These are phyloP conservation scores for Tulasnella sp. DNA, from an alignment of 768 basidiomycete species.

Conservation along the genomic window DNA sequence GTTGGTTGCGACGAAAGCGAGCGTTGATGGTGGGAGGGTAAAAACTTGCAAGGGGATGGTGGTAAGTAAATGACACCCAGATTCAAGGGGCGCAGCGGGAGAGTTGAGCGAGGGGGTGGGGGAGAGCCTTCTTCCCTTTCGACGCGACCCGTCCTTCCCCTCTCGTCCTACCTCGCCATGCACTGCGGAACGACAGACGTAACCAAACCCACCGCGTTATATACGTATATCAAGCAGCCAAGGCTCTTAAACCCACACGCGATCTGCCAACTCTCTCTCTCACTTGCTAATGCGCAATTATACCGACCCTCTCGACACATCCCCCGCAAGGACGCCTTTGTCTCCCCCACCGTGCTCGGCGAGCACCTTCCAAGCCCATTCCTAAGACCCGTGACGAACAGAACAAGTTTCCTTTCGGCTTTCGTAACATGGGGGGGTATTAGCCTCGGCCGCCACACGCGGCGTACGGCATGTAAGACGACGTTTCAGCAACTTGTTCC, in stretches of 20 bases:
- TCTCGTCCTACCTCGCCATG: not conserved
- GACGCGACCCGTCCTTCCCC: not conserved
- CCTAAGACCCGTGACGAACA: not conserved
- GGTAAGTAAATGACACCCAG: not conserved
- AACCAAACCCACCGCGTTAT: not conserved
- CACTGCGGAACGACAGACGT: not conserved
- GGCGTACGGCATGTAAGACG: not conserved
- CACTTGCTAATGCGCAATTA: not conserved
- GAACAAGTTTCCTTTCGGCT: not conserved
- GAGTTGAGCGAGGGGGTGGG: not conserved
- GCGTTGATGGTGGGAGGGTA: not conserved
- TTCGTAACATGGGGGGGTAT: not conserved
- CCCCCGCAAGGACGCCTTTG: not conserved
- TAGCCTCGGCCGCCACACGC: not conserved
- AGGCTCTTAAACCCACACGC: no score
- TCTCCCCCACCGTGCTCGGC: not conserved
- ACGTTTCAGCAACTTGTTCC: not conserved
- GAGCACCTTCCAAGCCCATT: not conserved
- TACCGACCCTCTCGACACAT: not conserved
- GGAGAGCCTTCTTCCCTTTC: not conserved
- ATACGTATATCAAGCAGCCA: not conserved
- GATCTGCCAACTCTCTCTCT: not conserved
- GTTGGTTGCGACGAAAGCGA: no score
- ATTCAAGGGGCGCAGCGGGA: constrained; percentile 9
- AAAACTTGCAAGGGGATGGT: not conserved